A percentile compares a stretch with the other conserved stretches of the same genome.
These are phyloP conservation scores for Penicillium sp. DNA, from an alignment of 2,329 filamentous ascomycete genomes.

Conservation along the genomic window DNA sequence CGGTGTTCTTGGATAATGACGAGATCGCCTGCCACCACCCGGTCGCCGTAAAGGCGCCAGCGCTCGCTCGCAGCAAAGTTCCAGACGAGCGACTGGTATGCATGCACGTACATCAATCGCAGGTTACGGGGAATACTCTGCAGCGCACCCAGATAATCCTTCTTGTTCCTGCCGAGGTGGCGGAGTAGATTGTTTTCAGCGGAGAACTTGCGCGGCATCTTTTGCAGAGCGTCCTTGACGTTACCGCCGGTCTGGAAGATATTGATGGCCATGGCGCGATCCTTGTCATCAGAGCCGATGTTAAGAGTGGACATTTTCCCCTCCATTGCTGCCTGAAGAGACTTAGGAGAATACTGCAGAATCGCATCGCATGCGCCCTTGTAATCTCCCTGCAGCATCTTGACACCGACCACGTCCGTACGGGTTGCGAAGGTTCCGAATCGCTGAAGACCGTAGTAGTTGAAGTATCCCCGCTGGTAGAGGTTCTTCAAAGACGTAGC, in stretches of 20 bases:
- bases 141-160: constrained; percentile 74
- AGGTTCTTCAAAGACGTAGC: constrained; percentile 58
- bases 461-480: constrained; percentile 72
- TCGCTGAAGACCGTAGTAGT: constrained; percentile 95
- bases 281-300: constrained; percentile 65
- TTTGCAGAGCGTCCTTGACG: constrained; percentile 52
- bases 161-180: constrained; percentile 53
- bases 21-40: constrained; percentile 76
- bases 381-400: constrained; percentile 73
- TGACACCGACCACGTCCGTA: constrained; percentile 74
- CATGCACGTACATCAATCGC: constrained; percentile 89
- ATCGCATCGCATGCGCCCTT: constrained; percentile 70
- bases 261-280: constrained; percentile 69
- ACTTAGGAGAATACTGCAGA: constrained; percentile 59
- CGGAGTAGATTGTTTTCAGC: constrained; percentile 72
- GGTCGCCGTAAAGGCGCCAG: constrained; percentile 64
- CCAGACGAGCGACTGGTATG: constrained; percentile 92
- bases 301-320: constrained; percentile 36
- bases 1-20: constrained; percentile 57
- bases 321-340: constrained; percentile 50
- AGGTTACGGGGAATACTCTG: constrained; percentile 71
- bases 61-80: constrained; percentile 75
- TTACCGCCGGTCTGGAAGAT: constrained; percentile 59
- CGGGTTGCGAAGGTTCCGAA: constrained; percentile 82
- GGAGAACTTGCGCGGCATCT: constrained; percentile 69